Evolutionary conservation across 2,329 filamentous ascomycete genomes (phyloP).

Genomic region (Rutstroemia sp.): DNA sequence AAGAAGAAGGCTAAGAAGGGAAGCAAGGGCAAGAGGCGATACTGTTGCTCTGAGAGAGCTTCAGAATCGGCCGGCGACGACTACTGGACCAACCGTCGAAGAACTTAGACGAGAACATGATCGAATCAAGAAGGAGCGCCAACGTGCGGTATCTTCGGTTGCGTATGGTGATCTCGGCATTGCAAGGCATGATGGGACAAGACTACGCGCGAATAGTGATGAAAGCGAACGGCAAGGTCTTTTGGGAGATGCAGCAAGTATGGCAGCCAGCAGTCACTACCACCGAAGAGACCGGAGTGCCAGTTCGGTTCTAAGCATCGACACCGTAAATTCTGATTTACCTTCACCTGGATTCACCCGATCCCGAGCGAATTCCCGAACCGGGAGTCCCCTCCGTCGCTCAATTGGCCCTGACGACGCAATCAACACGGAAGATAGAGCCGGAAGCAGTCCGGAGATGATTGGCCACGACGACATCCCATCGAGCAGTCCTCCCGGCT

Average conservation of each 20-base stretch:
- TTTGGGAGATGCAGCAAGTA: constrained; percentile 58
- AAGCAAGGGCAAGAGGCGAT: constrained; percentile 68
- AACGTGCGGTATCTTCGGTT: constrained; percentile 65
- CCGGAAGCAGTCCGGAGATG: constrained; percentile 27
- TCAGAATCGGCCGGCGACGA: constrained; percentile 43
- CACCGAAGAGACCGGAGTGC: constrained; percentile 41
- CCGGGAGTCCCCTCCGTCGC: constrained; percentile 31
- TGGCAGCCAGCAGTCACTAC: constrained; percentile 32
- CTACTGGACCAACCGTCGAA: constrained; percentile 43
- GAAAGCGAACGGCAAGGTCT: constrained; percentile 65
- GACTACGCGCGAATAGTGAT: constrained; percentile 63
- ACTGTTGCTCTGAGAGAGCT: constrained; percentile 59
- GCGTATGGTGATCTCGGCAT: constrained; percentile 71
- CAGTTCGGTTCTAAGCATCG: constrained; percentile 50
- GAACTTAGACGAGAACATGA: constrained; percentile 50
- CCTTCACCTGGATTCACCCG: constrained; percentile 34
- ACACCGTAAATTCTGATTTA: constrained; percentile 36
- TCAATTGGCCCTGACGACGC: constrained; percentile 9
- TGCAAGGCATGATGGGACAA: constrained; percentile 68
- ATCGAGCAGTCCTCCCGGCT: constrained; percentile 25
- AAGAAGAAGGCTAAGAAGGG: constrained; percentile 58
- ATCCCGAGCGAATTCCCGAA: constrained; percentile 37
- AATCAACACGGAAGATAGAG: constrained; percentile 16
- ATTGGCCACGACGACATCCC: constrained; percentile 26
- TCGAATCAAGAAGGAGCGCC: constrained; percentile 50